phyloP scores from a whole-genome alignment of 371 early-diverging fungal genomes.

The Lichtheimia hyalospora region DNA sequence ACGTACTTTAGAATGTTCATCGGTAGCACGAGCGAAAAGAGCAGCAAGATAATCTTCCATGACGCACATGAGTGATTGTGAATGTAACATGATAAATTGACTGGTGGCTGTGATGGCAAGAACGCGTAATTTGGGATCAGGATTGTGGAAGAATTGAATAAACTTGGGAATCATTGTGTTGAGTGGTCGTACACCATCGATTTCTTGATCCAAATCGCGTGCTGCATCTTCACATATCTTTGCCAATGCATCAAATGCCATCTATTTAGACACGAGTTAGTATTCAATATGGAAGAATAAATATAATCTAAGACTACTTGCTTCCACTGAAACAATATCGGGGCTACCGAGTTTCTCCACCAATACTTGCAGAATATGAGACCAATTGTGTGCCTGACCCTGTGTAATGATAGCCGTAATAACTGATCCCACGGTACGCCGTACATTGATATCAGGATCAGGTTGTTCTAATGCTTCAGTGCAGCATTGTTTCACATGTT shows the following conservation, averaged over 20 bases:
- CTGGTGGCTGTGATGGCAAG: slow-evolving; percentile 76
- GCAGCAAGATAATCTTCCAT: slow-evolving; percentile 72
- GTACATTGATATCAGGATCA: slow-evolving; percentile 66
- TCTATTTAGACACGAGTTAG: slow-evolving; percentile 39
- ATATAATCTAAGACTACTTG: slow-evolving; percentile 60
- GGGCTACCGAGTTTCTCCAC: slow-evolving; percentile 65
- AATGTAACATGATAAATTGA: slow-evolving; percentile 71
- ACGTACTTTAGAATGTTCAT: slow-evolving; percentile 72
- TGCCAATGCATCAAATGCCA: slow-evolving; percentile 78
- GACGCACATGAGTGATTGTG: slow-evolving; percentile 61
- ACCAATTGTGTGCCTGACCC: slow-evolving; percentile 75
- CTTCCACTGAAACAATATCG: slow-evolving; percentile 73
- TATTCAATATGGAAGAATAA: slow-evolving; percentile 59
- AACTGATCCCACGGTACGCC: slow-evolving; percentile 61
- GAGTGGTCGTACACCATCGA: slow-evolving; percentile 67
- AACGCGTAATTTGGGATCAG: slow-evolving; percentile 68
- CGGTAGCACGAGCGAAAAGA: slow-evolving; percentile 76
- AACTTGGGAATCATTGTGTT: slow-evolving; percentile 81
- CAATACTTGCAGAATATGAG: slow-evolving; percentile 70
- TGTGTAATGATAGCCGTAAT: slow-evolving; percentile 83
- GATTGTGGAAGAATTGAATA: slow-evolving; percentile 71
- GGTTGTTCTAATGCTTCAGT: slow-evolving; percentile 58
- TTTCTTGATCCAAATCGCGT: slow-evolving; percentile 71
- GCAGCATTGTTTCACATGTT: slow-evolving; percentile 70
- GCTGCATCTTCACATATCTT: slow-evolving; percentile 93